Evolutionary conservation across 2,329 filamentous ascomycete species (phyloP), one percentile per base, ranked within the genome.

Genomic region (Byssoonygena ceratinophila): DNA sequence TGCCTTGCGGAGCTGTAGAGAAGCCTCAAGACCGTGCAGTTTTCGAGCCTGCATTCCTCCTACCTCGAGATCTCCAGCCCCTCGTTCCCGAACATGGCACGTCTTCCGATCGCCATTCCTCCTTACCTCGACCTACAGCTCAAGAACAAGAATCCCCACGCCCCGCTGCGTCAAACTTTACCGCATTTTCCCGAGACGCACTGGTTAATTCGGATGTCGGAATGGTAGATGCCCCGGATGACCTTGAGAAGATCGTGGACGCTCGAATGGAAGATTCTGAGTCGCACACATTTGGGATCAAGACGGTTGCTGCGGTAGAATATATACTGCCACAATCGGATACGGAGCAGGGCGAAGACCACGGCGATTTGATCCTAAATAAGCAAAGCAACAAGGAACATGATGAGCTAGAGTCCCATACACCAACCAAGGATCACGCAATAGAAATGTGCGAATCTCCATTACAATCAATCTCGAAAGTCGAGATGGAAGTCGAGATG

Each of bases 1-100:
- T 79, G 58, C 79, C 80, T 3, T 74, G 74, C 57, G 78, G 74
- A 31, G 61, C 67, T 32, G 70, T 80, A 18, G 75, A 80, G 55
- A 74, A 74, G 11, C 64, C 67, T 4, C 68, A 74, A 43, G 78
- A 80, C 57, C 66, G 68, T 51, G 66, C 64, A 56, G 66, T 78
- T 46, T 75, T 77, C 63, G 65, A 70, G 53, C 68, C 71, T 4
- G 43, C 46, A 25, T 57, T 48, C 16, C 44, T 52, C 14, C 20
- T 43, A 39, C 18, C 48, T 4, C 22, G 59, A 60, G 39, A 53
- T 58, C 29, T 51, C 53, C 45, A 59, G 59, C 6, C 23, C 14
- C 40, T 27, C 3, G 31, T 9, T 2, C 22, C 39, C 18, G 27
- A 40, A 2, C 23, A 46, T 12, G 18, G 4, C 16, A 27, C 32